Base-by-base conservation (phyloP, 2,329 filamentous ascomycete species). In the Emergomyces orientalis region DNA sequence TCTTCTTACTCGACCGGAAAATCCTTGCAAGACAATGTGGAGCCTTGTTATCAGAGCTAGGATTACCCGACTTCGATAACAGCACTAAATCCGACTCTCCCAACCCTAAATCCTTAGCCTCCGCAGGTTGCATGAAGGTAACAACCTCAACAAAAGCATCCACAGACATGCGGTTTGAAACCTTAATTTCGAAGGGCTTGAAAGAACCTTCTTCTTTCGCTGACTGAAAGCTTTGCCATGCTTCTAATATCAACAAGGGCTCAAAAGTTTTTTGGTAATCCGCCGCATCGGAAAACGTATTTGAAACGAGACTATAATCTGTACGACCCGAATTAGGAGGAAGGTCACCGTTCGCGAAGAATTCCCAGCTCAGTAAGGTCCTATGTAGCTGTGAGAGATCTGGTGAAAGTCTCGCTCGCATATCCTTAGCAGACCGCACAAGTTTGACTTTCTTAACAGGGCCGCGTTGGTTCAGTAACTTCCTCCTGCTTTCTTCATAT, bases 141-240 rank as follows among this genome's bases (percentile, higher is more conserved):
- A 89, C 93, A 65, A 97, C 86, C 77, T 99, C 94, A 65, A 97
- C 83, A 70, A 96, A 97, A 59, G 88, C 88, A 75, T 99, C 94
- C 13, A 99, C 91, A 56, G 87, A 94, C 71, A 94, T 87, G 65
- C 94, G 88, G 70, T 89, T 95, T 59, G 89, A 84, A 61, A 99
- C 84, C 71, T 92, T 95, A 74, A 97, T 86, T 64, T 91, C 90
- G 71, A 96, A 95, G 0, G 90, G 80, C 71, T 88, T 91, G 66
- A 86, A 86, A 25, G 84, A 89, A 57, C 87, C 85, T 74, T 99
- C 94, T 70, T 97, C 91, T 73, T 92, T 92, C 25, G 90, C 85
- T 59, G 91, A 92, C 59, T 95, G 87, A 73, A 99, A 94, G 4
- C 90, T 89, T 72, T 95, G 89, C 94, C 94, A 99, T 37, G 93